Evolutionary conservation across 345 rosid species (phyloP).

Genomic region (Salix dunnii): DNA sequence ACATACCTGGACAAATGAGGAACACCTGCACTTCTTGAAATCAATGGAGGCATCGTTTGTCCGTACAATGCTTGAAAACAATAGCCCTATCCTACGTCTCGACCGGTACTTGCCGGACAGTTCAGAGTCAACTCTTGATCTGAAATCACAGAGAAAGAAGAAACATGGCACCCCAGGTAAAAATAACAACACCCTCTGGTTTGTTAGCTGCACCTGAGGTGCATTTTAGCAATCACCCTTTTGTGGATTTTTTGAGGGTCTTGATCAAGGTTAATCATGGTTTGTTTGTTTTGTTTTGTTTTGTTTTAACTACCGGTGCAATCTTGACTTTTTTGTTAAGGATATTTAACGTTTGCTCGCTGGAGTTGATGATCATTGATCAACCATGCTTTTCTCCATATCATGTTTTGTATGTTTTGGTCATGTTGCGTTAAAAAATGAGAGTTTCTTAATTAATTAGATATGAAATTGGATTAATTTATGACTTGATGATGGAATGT

Average conservation of each 20-base stretch:
- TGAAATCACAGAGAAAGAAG: constrained; percentile 22
- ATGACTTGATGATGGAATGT: too few species aligned
- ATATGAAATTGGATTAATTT: not conserved
- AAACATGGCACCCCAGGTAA: constrained; percentile 21
- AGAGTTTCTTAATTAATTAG: not conserved
- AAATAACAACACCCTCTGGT: not conserved
- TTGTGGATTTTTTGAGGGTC: not conserved
- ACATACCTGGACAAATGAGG: constrained; percentile 48
- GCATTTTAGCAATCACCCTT: not conserved
- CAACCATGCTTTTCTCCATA: not conserved
- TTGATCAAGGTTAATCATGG: not conserved
- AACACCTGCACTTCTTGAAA: constrained; percentile 38
- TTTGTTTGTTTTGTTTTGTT: not conserved
- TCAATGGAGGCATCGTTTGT: constrained; percentile 52
- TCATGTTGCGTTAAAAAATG: not conserved
- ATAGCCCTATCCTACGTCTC: constrained; percentile 29
- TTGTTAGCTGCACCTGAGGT: not conserved
- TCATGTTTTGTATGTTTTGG: not conserved
- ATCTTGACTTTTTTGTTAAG: not conserved
- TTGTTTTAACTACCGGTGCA: not conserved
- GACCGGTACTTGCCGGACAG: constrained; percentile 47
- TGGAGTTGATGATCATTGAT: not conserved
- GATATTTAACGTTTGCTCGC: not conserved
- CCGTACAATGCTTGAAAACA: constrained; percentile 29
- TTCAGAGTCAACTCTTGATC: constrained; percentile 47